These are phyloP conservation scores for Basipetospora chlamydospora DNA, from an alignment of 2,329 filamentous ascomycete species.

Conservation along the genomic window DNA sequence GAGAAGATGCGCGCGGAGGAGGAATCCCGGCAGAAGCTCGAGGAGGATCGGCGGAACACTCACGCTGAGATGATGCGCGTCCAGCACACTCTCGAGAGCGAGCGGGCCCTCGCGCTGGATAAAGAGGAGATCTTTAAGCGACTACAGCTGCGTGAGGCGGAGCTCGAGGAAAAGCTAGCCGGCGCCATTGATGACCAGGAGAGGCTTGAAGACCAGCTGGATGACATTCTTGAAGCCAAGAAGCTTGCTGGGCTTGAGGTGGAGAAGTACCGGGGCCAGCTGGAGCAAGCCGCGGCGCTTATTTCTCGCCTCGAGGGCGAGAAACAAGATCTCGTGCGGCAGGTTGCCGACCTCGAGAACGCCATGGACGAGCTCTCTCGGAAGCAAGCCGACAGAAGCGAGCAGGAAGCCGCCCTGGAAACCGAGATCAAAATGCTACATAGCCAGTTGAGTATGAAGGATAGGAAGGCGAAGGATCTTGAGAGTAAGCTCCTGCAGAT, in stretches of 20 bases:
- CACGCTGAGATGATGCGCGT: slow-evolving; percentile 79
- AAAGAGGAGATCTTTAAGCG: slow-evolving; percentile 99
- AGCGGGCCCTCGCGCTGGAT: slow-evolving; percentile 86
- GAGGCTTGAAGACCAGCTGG: slow-evolving; percentile 81
- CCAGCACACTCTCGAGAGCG: slow-evolving; percentile 88
- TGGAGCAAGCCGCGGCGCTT: slow-evolving; percentile 82
- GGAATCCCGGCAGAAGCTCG: slow-evolving; percentile 60
- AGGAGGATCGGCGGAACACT: slow-evolving; percentile 80
- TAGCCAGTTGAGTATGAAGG: slow-evolving; percentile 78
- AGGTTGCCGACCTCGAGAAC: slow-evolving; percentile 53
- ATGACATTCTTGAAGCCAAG: slow-evolving; percentile 76
- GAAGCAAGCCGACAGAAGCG: slow-evolving; percentile 57
- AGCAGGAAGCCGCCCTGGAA: slow-evolving; percentile 60
- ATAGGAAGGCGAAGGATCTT: slow-evolving; percentile 76
- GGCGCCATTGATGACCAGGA: slow-evolving; percentile 92
- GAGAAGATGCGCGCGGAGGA: slow-evolving; percentile 68
- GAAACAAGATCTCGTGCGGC: slow-evolving; percentile 58
- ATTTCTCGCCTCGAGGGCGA: slow-evolving; percentile 78
- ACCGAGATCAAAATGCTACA: slow-evolving; percentile 85
- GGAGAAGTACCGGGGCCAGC: slow-evolving; percentile 60
- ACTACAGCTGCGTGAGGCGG: slow-evolving; percentile 79
- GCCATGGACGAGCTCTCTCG: slow-evolving; percentile 57
- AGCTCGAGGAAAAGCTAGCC: slow-evolving; percentile 83
- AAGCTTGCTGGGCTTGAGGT: slow-evolving; percentile 78
- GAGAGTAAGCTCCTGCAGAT: slow-evolving; percentile 71